Conservation (phyloP, 768 basidiomycete species). For the Leccinum disarticulatum region DNA sequence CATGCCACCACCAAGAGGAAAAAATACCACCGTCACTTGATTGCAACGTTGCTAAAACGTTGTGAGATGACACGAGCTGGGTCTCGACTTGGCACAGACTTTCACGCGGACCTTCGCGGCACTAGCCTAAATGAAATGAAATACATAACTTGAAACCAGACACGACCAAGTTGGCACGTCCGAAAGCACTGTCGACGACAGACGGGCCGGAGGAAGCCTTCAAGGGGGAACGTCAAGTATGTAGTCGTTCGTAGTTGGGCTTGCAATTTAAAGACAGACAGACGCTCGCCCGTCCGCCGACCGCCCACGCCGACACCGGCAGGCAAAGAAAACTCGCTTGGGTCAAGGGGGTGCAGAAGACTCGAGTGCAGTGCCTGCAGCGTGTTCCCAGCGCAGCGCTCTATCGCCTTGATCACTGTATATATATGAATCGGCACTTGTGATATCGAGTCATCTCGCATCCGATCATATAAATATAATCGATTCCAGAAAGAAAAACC, state of each 20-base stretch:
- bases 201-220: background rate
- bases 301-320: background rate
- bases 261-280: no score
- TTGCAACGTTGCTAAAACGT: slow-evolving; percentile 34
- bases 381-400: slow-evolving; percentile 19
- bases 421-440: no score
- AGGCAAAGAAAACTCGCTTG: slow-evolving; percentile 4
- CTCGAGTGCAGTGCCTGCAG: slow-evolving; percentile 2
- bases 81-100: slow-evolving; percentile 14
- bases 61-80: slow-evolving; percentile 19
- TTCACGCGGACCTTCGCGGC: slow-evolving; percentile 5
- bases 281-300: no score
- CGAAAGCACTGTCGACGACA: background rate
- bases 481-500: background rate
- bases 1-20: slow-evolving; percentile 10
- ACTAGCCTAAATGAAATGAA: background rate
- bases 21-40: slow-evolving; percentile 12
- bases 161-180: background rate
- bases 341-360: slow-evolving; percentile 17
- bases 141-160: background rate
- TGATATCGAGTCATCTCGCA: background rate
- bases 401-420: background rate
- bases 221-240: no score
- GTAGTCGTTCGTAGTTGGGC: background rate
- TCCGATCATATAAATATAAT: background rate